Conservation (phyloP, 257 asterid species). For the Solanum pinnatisectum region DNA sequence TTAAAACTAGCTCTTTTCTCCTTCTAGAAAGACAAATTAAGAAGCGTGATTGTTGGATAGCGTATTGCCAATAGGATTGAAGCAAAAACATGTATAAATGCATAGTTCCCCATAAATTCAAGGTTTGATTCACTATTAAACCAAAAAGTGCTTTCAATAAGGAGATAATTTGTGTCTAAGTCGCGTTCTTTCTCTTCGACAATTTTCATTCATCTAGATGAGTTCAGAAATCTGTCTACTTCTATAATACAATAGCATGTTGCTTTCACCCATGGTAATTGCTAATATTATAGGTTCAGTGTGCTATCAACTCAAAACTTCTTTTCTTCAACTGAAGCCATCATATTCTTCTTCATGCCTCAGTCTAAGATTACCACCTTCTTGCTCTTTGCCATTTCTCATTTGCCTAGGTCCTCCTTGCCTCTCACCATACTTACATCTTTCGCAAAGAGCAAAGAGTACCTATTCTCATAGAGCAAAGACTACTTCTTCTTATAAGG, state of each 20-base stretch:
- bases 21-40: too few relatives aligned
- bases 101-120: not conserved
- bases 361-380: too few relatives aligned
- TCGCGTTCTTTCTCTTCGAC: not conserved
- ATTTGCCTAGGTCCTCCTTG: too few relatives aligned
- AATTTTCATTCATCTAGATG: not conserved
- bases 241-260: not conserved
- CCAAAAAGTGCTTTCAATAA: not conserved
- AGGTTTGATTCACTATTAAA: not conserved
- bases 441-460: slow-evolving; percentile 14
- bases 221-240: not conserved
- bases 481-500: slow-evolving; percentile 75
- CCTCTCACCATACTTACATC: too few relatives aligned
- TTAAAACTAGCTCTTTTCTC: too few relatives aligned
- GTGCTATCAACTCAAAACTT: too few relatives aligned
- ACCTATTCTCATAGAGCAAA: slow-evolving; percentile 54
- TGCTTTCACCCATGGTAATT: too few relatives aligned
- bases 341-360: too few relatives aligned
- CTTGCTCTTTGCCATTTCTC: too few relatives aligned
- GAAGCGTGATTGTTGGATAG: too few relatives aligned
- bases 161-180: not conserved
- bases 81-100: not conserved
- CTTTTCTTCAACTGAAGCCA: too few relatives aligned
- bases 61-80: not conserved
- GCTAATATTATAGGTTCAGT: too few relatives aligned